A percentile compares a stretch with the other conserved stretches of the same genome.
These are phyloP conservation scores for Vanrija sp. DNA, from an alignment of 1,284 basidiomycete species.

Conservation along the genomic window DNA sequence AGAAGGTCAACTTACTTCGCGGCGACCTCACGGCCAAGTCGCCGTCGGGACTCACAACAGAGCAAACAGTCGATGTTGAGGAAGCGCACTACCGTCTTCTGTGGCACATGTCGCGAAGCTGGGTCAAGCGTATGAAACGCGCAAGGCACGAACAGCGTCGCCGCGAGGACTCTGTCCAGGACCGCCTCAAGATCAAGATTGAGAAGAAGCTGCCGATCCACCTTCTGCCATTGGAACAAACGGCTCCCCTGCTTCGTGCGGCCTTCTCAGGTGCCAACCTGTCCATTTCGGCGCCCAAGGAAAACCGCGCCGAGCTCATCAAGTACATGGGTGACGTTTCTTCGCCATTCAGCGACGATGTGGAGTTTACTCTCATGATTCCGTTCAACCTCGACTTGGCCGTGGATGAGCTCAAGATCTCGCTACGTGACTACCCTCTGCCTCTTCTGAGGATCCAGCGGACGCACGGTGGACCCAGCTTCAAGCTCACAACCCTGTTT, in stretches of 20 bases:
- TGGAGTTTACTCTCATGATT: conserved; percentile 72
- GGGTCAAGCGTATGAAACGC: conserved; percentile 59
- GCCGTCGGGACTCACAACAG: conserved; percentile 19
- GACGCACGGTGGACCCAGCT: conserved; percentile 5
- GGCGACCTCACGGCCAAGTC: conserved; percentile 4
- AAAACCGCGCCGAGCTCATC: conserved; percentile 52
- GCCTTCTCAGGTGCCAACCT: conserved; percentile 62
- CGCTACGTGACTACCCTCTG: conserved; percentile 68
- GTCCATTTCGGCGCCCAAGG: conserved; percentile 57
- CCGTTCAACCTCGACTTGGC: conserved; percentile 76
- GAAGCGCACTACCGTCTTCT: conserved; percentile 73
- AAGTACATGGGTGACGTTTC: conserved; percentile 52
- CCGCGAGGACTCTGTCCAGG: conserved; percentile 44
- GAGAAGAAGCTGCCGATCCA: conserved; percentile 50
- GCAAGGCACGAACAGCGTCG: conserved; percentile 50
- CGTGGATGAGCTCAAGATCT: conserved; percentile 60
- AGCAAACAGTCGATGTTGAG: conserved; percentile 58
- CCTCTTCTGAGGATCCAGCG: conserved; percentile 53
- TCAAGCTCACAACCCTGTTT: conserved; percentile 64
- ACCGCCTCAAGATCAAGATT: conserved; percentile 33
- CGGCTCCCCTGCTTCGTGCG: conserved; percentile 72
- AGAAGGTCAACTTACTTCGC: conserved; percentile 63
- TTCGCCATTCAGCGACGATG: conserved; percentile 61
- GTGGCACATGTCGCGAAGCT: conserved; percentile 71
- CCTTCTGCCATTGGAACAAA: conserved; percentile 50